Percentiles rank a stretch among this genome's conserved stretches.
These are phyloP conservation scores for Pluteus cervinus DNA, from an alignment of 768 basidiomycete species.

Conservation along the genomic window DNA sequence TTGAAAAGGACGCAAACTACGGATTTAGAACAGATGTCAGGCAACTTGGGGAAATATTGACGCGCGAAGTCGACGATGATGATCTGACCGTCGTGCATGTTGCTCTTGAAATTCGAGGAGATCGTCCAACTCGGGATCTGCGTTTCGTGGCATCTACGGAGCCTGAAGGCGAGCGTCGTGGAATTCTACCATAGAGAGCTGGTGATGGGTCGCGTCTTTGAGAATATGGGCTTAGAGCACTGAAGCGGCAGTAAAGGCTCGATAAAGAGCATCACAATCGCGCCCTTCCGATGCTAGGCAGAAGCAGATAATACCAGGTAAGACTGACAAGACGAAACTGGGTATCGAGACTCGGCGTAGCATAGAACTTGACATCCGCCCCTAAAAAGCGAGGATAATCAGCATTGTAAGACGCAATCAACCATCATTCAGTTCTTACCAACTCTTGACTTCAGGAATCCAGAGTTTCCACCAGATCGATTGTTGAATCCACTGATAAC, in stretches of 20 bases:
- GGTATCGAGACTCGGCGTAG: slow-evolving; percentile 10
- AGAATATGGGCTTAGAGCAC: slow-evolving; percentile 12
- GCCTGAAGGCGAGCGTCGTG: too few relatives aligned
- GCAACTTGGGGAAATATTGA: slow-evolving; percentile 12
- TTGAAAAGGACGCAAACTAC: too few relatives aligned
- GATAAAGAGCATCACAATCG: slow-evolving; percentile 11
- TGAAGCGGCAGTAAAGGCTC: slow-evolving; percentile 14
- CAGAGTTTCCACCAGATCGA: too few relatives aligned
- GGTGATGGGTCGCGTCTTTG: slow-evolving; percentile 1
- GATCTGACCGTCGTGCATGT: slow-evolving; percentile 12
- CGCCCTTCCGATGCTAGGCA: slow-evolving; percentile 8
- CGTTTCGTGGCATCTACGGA: too few relatives aligned
- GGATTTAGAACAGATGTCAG: slow-evolving; percentile 10
- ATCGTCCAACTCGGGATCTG: slow-evolving; percentile 2
- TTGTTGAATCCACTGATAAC: slow-evolving; percentile 7
- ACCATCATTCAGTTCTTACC: slow-evolving; percentile 5
- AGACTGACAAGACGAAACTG: slow-evolving; percentile 15
- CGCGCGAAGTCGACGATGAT: slow-evolving; percentile 15
- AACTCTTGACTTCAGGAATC: slow-evolving; percentile 8
- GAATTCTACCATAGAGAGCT: slow-evolving; percentile 1
- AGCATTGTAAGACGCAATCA: too few relatives aligned
- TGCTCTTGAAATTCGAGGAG: slow-evolving; percentile 3
- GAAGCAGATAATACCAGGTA: slow-evolving; percentile 14
- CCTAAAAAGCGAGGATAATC: too few relatives aligned
- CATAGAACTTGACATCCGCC: slow-evolving; percentile 13